phyloP scores from a whole-genome alignment of 768 basidiomycete genomes.

The Tulasnella sp. region DNA sequence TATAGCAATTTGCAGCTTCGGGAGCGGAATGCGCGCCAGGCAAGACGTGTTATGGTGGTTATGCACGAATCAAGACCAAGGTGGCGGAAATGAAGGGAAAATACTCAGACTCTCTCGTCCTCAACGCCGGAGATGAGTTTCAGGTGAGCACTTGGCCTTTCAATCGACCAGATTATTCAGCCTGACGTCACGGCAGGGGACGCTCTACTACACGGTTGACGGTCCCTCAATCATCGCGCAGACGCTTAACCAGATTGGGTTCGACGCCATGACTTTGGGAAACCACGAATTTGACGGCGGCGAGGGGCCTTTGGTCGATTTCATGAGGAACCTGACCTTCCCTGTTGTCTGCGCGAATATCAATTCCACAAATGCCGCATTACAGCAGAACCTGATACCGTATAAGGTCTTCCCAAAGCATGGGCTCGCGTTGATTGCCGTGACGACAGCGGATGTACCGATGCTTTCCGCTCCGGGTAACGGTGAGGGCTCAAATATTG shows the following conservation, averaged over 20 bases:
- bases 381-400: conserved; percentile 29
- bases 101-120: conserved; percentile 31
- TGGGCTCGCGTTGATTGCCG: conserved; percentile 33
- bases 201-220: conserved; percentile 36
- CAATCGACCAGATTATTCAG: too few relatives aligned
- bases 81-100: conserved; percentile 27
- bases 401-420: conserved; percentile 33
- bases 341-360: conserved; percentile 38
- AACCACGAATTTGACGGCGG: conserved; percentile 41
- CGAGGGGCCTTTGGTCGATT: conserved; percentile 30
- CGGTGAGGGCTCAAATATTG: background rate
- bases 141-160: conserved; percentile 21
- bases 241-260: conserved; percentile 34
- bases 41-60: conserved; percentile 29
- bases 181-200: conserved; percentile 25
- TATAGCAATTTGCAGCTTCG: conserved; percentile 20
- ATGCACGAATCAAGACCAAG: conserved; percentile 33
- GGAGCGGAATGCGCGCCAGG: conserved; percentile 29
- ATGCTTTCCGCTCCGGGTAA: conserved; percentile 29
- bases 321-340: conserved; percentile 32
- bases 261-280: conserved; percentile 36
- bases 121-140: conserved; percentile 40
- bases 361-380: conserved; percentile 26
- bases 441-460: conserved; percentile 35
- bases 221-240: conserved; percentile 35